Evolutionary conservation across 2,329 filamentous ascomycete genomes (phyloP).

Genomic region (Venturia carpophila): DNA sequence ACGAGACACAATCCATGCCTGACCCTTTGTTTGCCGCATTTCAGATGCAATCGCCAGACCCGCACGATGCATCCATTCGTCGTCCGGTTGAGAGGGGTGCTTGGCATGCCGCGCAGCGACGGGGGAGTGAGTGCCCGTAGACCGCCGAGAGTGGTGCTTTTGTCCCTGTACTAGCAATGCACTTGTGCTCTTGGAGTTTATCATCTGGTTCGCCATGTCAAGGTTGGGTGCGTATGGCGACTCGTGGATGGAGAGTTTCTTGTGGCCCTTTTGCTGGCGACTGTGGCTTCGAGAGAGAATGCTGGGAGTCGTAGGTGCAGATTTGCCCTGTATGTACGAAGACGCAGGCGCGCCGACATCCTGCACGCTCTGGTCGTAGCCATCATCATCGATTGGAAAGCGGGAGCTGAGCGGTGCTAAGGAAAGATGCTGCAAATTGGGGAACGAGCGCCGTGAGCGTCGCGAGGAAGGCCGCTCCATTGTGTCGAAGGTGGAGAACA

Average conservation of each 20-base stretch:
- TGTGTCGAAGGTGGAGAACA: constrained; percentile 3
- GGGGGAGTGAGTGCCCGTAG: constrained; percentile 8
- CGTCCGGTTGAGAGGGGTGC: constrained; percentile 29
- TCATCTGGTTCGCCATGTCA: constrained; percentile 27
- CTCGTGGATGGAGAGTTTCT: constrained; percentile 21
- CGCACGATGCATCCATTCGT: constrained; percentile 54
- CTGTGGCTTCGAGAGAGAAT: constrained; percentile 38
- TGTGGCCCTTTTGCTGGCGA: constrained; percentile 28
- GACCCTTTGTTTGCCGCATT: constrained; percentile 53
- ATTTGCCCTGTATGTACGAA: constrained; percentile 43
- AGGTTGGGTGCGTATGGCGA: constrained; percentile 21
- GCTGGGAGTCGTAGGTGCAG: constrained; percentile 42
- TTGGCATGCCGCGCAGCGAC: constrained; percentile 21
- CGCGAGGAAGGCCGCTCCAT: constrained; percentile 15
- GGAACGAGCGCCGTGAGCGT: constrained; percentile 45
- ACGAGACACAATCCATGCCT: constrained; percentile 51
- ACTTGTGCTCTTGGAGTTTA: constrained; percentile 41
- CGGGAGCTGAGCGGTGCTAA: constrained; percentile 51
- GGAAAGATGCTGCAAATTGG: constrained; percentile 52
- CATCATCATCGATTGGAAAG: constrained; percentile 44
- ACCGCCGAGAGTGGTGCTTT: constrained; percentile 20
- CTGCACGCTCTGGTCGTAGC: constrained; percentile 22
- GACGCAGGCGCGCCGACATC: constrained; percentile 28
- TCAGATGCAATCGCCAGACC: constrained; percentile 50
- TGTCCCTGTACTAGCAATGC: constrained; percentile 27